Percentiles rank a stretch among this genome's conserved stretches.
These are phyloP conservation scores for Fusarium burgessii DNA, from an alignment of 2,329 filamentous ascomycete species.

Conservation along the genomic window DNA sequence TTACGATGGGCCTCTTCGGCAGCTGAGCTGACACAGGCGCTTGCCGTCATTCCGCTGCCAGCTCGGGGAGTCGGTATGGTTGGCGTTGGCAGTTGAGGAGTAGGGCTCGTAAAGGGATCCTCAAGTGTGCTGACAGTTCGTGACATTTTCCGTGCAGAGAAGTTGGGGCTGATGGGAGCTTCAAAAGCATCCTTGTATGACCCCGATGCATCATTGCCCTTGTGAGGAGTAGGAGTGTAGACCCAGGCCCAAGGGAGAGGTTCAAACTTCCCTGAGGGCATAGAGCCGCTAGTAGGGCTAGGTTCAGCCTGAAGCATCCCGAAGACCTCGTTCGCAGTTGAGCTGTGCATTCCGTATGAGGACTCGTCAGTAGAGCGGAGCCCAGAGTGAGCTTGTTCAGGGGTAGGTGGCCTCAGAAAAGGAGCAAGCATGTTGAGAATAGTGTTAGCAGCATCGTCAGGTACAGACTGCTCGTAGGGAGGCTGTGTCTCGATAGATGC, in stretches of 20 bases:
- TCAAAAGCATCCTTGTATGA: constrained; percentile 47
- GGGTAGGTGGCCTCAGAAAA: constrained; percentile 61
- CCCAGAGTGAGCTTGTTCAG: constrained; percentile 51
- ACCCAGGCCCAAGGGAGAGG: constrained; percentile 66
- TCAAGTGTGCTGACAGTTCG: constrained; percentile 39
- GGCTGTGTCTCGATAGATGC: constrained; percentile 20
- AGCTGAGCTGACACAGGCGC: constrained; percentile 32
- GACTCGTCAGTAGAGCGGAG: constrained; percentile 54
- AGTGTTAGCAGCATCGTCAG: constrained; percentile 52
- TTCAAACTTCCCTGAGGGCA: constrained; percentile 50
- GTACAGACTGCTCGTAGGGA: constrained; percentile 24
- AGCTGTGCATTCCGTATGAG: constrained; percentile 67
- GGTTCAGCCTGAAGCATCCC: constrained; percentile 53
- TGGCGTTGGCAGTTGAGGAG: constrained; percentile 36
- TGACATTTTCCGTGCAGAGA: constrained; percentile 38
- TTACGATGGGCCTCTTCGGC: constrained; percentile 51
- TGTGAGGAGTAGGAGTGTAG: constrained; percentile 51
- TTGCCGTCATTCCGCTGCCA: constrained; percentile 34
- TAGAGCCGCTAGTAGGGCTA: constrained; percentile 46
- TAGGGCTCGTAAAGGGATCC: constrained; percentile 50
- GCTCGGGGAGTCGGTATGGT: constrained; percentile 16
- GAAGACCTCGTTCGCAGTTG: constrained; percentile 64
- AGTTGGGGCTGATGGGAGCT: constrained; percentile 40
- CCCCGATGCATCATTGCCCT: constrained; percentile 33
- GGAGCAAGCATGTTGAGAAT: constrained; percentile 63